Evolutionary conservation across 257 asterid genomes (phyloP).

Genomic region (Solanum gandarillasii): DNA sequence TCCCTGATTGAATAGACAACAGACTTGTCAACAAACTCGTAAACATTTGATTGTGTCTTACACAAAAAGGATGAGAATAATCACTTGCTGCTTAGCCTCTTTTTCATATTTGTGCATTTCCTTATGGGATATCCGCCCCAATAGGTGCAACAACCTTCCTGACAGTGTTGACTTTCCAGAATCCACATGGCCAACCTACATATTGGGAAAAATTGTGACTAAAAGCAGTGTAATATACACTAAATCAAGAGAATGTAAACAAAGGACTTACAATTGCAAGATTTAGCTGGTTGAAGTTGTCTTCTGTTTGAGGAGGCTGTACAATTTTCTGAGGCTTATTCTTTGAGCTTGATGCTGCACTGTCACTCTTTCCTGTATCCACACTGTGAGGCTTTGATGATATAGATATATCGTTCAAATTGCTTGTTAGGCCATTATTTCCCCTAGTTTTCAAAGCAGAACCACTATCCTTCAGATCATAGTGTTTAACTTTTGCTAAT

Average conservation of each 20-base stretch:
- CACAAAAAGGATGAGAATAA: neutral
- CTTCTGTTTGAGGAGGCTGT: constrained; percentile 46
- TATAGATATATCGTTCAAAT: constrained; percentile 23
- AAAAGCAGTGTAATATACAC: neutral
- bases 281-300: constrained; percentile 62
- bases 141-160: constrained; percentile 84
- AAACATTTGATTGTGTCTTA: neutral
- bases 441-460: constrained; percentile 29
- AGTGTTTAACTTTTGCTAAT: constrained; percentile 23
- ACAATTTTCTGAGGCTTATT: constrained; percentile 68
- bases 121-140: constrained; percentile 76
- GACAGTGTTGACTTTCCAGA: constrained; percentile 98
- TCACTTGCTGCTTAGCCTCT: constrained; percentile 81
- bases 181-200: constrained; percentile 97
- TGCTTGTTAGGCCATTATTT: constrained; percentile 17
- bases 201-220: constrained; percentile 1
- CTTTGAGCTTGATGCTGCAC: constrained; percentile 26
- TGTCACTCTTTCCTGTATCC: constrained; percentile 22
- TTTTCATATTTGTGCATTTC: constrained; percentile 78
- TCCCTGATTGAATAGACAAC: constrained; percentile 51
- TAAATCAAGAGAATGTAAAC: neutral
- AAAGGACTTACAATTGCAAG: constrained; percentile 72
- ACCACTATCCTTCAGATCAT: constrained; percentile 19
- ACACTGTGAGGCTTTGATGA: constrained; percentile 40
- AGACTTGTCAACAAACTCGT: neutral